Conservation (phyloP, 1,139 yeast species). For the Torulaspora pretoriensis region DNA sequence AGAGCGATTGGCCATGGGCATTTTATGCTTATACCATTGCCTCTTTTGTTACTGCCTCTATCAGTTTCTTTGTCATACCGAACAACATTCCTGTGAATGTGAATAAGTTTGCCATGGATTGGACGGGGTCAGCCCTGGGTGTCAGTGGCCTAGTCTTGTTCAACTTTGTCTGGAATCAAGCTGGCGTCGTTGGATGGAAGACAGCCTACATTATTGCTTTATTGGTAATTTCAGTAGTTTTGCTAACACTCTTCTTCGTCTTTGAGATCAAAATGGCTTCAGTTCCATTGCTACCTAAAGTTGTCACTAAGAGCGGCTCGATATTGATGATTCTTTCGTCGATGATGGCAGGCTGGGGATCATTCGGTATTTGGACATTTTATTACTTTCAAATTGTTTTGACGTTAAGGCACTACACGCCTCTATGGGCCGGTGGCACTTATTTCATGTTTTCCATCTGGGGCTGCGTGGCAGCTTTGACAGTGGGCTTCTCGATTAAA, state of each 20-base stretch:
- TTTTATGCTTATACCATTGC: conserved; percentile 46
- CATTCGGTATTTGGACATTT: conserved; percentile 51
- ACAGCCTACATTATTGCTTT: conserved; percentile 45
- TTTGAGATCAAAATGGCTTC: conserved; percentile 32
- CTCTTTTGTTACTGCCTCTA: conserved; percentile 34
- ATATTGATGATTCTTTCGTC: conserved; percentile 37
- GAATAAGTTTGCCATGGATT: conserved; percentile 38
- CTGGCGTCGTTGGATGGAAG: conserved; percentile 51
- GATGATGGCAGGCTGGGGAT: conserved; percentile 52
- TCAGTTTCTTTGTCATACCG: conserved; percentile 41
- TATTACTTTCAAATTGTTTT: conserved; percentile 40
- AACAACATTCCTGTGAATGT: conserved; percentile 27
- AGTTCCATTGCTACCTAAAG: conserved; percentile 46
- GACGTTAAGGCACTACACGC: conserved; percentile 44
- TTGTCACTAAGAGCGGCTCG: conserved; percentile 38
- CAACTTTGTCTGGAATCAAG: conserved; percentile 54
- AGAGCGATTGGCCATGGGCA: conserved; percentile 49
- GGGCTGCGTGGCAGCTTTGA: conserved; percentile 46
- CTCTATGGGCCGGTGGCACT: conserved; percentile 44
- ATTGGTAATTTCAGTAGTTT: conserved; percentile 41
- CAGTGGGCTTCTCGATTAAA: conserved; percentile 43
- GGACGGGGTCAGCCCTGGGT: conserved; percentile 46
- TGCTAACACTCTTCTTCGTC: conserved; percentile 35
- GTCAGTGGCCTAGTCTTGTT: conserved; percentile 46
- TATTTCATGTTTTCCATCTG: conserved; percentile 46